These are phyloP conservation scores for Pleurotus tuber-regium DNA, from an alignment of 768 basidiomycete species.

Conservation along the genomic window DNA sequence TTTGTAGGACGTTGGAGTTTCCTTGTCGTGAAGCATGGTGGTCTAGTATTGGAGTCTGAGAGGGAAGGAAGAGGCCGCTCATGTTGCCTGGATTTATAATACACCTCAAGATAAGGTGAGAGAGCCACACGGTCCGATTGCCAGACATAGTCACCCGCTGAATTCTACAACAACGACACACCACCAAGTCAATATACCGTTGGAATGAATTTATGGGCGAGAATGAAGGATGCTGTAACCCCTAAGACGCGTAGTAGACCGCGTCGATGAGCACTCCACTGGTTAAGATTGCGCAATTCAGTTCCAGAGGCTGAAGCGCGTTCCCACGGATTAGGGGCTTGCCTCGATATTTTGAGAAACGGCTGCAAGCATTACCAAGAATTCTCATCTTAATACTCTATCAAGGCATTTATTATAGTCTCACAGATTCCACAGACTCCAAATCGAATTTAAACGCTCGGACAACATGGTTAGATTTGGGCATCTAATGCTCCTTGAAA, in stretches of 20 bases:
- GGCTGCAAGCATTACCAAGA: too few species aligned
- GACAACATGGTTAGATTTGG: not conserved
- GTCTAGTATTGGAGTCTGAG: too few species aligned
- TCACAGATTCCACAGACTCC: too few species aligned
- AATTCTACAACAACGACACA: too few species aligned
- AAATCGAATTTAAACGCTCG: too few species aligned
- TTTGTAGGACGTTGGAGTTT: not conserved
- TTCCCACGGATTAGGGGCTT: too few species aligned
- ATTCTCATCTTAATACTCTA: too few species aligned
- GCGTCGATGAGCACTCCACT: not conserved
- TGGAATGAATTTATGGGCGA: not conserved
- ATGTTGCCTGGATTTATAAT: conserved; percentile 4
- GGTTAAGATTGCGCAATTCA: not conserved
- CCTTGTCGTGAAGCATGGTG: conserved; percentile 2
- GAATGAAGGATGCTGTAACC: not conserved
- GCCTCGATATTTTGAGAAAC: too few species aligned
- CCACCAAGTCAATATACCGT: not conserved
- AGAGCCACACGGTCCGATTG: not conserved
- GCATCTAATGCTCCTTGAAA: conserved; percentile 19
- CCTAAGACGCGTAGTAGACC: not conserved
- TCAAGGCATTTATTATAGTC: too few species aligned
- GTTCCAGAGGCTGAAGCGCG: too few species aligned
- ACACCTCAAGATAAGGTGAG: conserved; percentile 5
- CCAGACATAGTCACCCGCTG: too few species aligned
- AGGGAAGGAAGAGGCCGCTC: not conserved